A percentile compares a stretch with the other conserved stretches of the same genome.
These are phyloP conservation scores for Neurospora sp. DNA, from an alignment of 495 filamentous ascomycete species.

Conservation along the genomic window DNA sequence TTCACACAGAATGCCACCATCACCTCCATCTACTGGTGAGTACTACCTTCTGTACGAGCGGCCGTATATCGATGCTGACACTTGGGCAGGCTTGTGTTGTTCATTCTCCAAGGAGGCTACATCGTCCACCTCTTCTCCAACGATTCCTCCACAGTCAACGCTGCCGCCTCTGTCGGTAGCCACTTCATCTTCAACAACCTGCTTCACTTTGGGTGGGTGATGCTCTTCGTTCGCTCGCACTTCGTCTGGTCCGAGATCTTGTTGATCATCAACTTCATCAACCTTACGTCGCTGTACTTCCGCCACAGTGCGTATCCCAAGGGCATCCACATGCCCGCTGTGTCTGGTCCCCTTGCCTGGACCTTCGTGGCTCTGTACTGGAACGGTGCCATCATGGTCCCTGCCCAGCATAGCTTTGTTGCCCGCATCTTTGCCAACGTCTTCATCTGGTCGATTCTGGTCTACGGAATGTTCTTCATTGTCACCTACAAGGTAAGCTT, in stretches of 20 bases:
- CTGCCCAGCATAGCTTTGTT: slow-evolving; percentile 41
- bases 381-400: slow-evolving; percentile 73
- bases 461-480: slow-evolving; percentile 64
- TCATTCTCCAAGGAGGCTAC: slow-evolving; percentile 66
- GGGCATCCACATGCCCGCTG: slow-evolving; percentile 62
- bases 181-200: slow-evolving; percentile 85
- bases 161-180: slow-evolving; percentile 65
- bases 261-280: slow-evolving; percentile 69
- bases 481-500: slow-evolving; percentile 45
- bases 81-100: slow-evolving; percentile 54
- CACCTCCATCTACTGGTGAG: slow-evolving; percentile 68
- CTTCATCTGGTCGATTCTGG: slow-evolving; percentile 72
- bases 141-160: slow-evolving; percentile 45
- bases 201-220: slow-evolving; percentile 64
- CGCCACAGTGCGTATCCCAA: slow-evolving; percentile 55
- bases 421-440: slow-evolving; percentile 74
- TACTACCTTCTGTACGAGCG: neutral
- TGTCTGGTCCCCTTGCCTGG: slow-evolving; percentile 74
- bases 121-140: slow-evolving; percentile 63
- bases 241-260: slow-evolving; percentile 67
- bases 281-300: slow-evolving; percentile 69
- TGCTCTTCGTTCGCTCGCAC: slow-evolving; percentile 67
- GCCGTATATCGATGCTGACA: neutral
- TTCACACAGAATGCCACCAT: slow-evolving; percentile 67
- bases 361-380: slow-evolving; percentile 75